phyloP scores from a whole-genome alignment of 2,329 filamentous ascomycete genomes.

The Hansfordia pulvinata region DNA sequence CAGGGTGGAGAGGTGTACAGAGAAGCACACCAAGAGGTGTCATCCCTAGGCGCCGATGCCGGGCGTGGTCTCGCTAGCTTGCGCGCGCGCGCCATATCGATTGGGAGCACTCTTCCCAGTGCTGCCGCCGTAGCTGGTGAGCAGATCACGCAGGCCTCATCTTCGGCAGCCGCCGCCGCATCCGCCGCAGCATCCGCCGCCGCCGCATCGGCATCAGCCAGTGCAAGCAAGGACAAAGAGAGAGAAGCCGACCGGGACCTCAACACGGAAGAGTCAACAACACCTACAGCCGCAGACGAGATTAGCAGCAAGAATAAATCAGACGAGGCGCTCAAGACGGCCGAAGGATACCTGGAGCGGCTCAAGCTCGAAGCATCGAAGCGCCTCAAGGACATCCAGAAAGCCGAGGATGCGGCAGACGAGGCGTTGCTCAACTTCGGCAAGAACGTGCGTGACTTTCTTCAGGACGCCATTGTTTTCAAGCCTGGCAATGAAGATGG shows the following conservation, averaged over 20 bases:
- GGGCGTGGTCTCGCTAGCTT: conserved; percentile 66
- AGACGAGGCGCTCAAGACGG: conserved; percentile 30
- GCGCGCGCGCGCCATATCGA: conserved; percentile 60
- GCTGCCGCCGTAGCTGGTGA: conserved; percentile 13
- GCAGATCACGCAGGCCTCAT: not conserved
- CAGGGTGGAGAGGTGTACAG: conserved; percentile 74
- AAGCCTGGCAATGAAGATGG: conserved; percentile 50
- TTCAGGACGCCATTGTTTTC: conserved; percentile 82
- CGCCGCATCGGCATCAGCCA: not conserved
- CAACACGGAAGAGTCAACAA: too few species aligned
- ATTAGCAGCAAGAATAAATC: too few species aligned
- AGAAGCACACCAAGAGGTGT: conserved; percentile 75
- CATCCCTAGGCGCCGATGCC: conserved; percentile 67
- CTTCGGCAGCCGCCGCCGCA: conserved; percentile 3
- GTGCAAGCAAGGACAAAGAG: conserved; percentile 22
- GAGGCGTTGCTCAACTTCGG: conserved; percentile 90
- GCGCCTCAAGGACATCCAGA: conserved; percentile 76
- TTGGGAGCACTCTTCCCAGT: conserved; percentile 32
- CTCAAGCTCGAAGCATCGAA: conserved; percentile 68
- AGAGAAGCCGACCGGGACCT: conserved; percentile 17
- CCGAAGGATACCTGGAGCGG: conserved; percentile 58
- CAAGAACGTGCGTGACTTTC: conserved; percentile 75
- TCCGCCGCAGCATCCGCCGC: conserved; percentile 3
- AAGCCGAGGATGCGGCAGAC: conserved; percentile 89
- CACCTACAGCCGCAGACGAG: conserved; percentile 28